Percentiles rank a stretch among this genome's conserved stretches.
phyloP scores from a whole-genome alignment of 1,139 yeast genomes.

The Saccharomyces hybrid region DNA sequence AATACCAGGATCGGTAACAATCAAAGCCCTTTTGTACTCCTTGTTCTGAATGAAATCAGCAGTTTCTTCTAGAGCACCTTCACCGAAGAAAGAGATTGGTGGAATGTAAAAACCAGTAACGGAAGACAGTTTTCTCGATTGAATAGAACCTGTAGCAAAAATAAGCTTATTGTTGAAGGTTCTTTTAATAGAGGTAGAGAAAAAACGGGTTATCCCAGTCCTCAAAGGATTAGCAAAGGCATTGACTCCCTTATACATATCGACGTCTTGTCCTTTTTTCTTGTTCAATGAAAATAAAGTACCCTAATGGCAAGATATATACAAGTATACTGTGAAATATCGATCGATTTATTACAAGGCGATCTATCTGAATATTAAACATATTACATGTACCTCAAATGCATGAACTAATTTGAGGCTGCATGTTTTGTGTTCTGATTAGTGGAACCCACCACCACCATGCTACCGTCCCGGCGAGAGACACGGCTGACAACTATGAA shows the following conservation, averaged over 20 bases:
- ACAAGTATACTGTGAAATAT: not conserved
- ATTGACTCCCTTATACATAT: not conserved
- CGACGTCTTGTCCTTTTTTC: not conserved
- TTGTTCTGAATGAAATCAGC: constrained; percentile 12
- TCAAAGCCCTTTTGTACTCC: constrained; percentile 13
- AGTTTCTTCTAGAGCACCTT: constrained; percentile 18
- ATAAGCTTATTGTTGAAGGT: not conserved
- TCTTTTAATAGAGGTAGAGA: not conserved
- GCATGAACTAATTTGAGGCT: not conserved
- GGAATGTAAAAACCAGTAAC: constrained; percentile 19
- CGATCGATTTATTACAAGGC: not conserved
- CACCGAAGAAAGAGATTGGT: constrained; percentile 18
- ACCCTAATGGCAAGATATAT: not conserved
- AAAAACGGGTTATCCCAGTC: not conserved
- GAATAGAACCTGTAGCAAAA: not conserved
- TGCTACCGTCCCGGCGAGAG: not conserved
- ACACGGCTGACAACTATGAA: not conserved
- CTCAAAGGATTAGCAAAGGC: not conserved
- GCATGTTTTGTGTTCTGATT: not conserved
- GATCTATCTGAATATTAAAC: not conserved
- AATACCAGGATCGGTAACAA: constrained; percentile 20
- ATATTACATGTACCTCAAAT: not conserved
- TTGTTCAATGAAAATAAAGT: not conserved
- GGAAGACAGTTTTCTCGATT: constrained; percentile 6
- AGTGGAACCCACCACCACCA: not conserved